Base-by-base conservation (phyloP, 1,139 yeast genomes). In the Yamadazyma friedrichii region DNA sequence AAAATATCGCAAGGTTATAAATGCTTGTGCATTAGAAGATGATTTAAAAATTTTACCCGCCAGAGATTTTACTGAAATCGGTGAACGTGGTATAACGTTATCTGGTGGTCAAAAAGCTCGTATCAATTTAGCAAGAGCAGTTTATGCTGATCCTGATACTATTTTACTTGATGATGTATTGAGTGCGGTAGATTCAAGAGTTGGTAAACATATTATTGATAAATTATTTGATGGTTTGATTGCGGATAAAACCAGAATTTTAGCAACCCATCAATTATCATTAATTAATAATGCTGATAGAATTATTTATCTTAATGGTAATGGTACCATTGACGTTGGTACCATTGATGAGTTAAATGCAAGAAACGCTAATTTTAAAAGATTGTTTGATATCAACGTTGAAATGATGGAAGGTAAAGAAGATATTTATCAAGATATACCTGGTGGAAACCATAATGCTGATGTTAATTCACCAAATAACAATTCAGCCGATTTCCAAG, bases 31-130 rank as follows among this genome's bases (percentile, higher is more conserved):
- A 22, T 62, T 70, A 42, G 65, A 62, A 39, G 73, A 68, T 20
- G 76, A 68, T 52, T 51, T 68, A 43, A 49, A 48, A 3, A 41
- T 47, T 15, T 59, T 68, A 28, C 67, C 69, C 1, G 67, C 69
- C 24, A 62, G 63, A 35, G 74, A 68, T 48, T 44, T 54, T 32
- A 68, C 74, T 20, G 74, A 68, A 50, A 65, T 68, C 40, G 74
- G 74, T 42, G 74, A 68, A 54, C 58, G 73, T 48, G 74, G 74
- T 48, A 58, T 68, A 31, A 68, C 70, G 1, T 58, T 68, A 39
- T 65, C 71, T 35, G 74, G 74, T 30, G 74, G 74, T 29, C 74
- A 68, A 54, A 67, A 66, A 46, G 73, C 74, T 11, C 56, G 74
- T 50, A 64, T 68, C 35, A 65, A 65, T 45, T 61, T 68, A 49